Base-by-base conservation (phyloP, 2,329 filamentous ascomycete species). In the Aureobasidium sp. region DNA sequence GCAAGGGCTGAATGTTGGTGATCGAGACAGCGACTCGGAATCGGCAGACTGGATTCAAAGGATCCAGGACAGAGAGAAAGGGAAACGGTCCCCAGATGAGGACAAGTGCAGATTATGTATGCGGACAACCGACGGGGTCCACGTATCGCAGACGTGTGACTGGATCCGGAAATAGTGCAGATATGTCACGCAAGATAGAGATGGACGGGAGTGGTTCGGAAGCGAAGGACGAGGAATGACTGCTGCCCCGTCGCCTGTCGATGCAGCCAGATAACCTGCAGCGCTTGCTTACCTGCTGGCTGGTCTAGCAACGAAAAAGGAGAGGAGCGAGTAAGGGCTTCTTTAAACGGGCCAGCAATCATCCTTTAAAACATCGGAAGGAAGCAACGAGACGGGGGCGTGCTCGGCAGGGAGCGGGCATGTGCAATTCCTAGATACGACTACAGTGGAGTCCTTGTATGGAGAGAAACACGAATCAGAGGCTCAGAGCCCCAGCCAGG, bases 81-180 rank as follows among this genome's bases (percentile, higher is more conserved):
- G 38, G 61, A 23, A 47, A 40, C 23, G 61, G 29, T 36, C 23
- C 61, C 50, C 42, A 48, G 36, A 64, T 64, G 50, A 64, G 60
- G 48, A 55, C 60, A 64, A 55, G 50, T 55, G 60, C 60, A 64
- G 60, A 36, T 55, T 54, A 64, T 64, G 60, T 64, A 64, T 55
- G 60, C 60, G 50, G 38, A 40, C 27, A 38, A 42, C 38, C 60
- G 60, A 54, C 60, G 40, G 60, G 40, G 31, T 31, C n/a, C 50
- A 47, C 48, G 50, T 48, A 64, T 47, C 16, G 8, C 29, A 55
- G 60, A 64, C 48, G 50, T 53, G 43, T 54, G 60, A 63, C 60
- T 53, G 60, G 59, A 63, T 27, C 60, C 50, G 60, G 50, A 50
- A 59, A 59, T 25, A 62, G 45, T 62, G 59, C 59, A 62, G 45